Base-by-base conservation (phyloP, 768 basidiomycete genomes). In the Cyclocybe cylindracea region DNA sequence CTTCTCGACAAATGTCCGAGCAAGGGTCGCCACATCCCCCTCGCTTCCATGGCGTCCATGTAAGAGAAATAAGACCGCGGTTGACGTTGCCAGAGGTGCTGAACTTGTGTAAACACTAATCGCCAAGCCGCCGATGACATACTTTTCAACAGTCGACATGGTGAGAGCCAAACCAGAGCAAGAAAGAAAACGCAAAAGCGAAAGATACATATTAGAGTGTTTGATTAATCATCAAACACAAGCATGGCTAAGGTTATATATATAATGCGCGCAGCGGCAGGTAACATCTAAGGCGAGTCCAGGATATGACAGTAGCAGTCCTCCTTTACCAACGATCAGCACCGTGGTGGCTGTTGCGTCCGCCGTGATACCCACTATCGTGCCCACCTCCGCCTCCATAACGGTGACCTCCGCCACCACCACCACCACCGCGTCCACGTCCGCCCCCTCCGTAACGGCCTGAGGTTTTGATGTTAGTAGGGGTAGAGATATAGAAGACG, bases 381-480 rank as follows among this genome's bases (percentile, higher is more conserved):
- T 71, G 69, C 44, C 72, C 67, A 37, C 76, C 70, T 2, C 79
- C 73, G 5, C 79, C 76, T 31, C 78, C 74, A 14, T 71, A 68
- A 9, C 76, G 75, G 45, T 76, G 73, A 2, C 74, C 69, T 35
- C 70, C 67, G n/a, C 74, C 68, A 33, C 78, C 72, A 10, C 80
- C 66, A 14, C 65, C 56, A 32, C 67, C 56, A 29, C 67, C 64
- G 44, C 69, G 62, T 14, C 70, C 67, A 42, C 66, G 55, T 48
- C 64, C 65, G 32, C 68, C 74, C 45, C 80, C 75, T 40, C 77
- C 73, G 61, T 84, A 90, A 24, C 89, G 87, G 58, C 78, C 87
- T 91, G 52, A 0, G 35, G 42, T 48, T 59, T 34, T 65, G 39
- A 46, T 46, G 47, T 33, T 33, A 38, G 19, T 32, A 4, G 5